Conservation (phyloP, 73 alveolate genomes). For the Breviolum minutum region DNA sequence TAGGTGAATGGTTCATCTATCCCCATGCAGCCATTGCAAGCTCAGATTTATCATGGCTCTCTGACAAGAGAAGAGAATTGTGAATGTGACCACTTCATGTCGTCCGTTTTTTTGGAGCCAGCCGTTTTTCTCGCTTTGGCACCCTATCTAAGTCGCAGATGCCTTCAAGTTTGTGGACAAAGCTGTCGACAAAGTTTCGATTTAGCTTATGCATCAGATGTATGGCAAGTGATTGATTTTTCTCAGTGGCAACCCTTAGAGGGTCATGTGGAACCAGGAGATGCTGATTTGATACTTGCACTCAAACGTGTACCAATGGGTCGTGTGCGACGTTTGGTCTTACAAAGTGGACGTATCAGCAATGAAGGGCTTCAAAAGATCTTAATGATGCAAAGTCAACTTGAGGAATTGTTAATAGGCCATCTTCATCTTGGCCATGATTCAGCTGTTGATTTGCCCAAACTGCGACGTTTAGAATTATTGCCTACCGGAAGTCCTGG, state of each 20-base stretch:
- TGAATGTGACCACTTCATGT: not conserved
- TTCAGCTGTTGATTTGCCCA: not conserved
- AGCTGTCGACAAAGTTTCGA: slow-evolving; percentile 66
- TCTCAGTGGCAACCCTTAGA: slow-evolving; percentile 35
- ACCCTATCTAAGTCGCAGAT: not conserved
- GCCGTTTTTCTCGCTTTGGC: slow-evolving; percentile 30
- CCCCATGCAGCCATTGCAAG: not conserved
- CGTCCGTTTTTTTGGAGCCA: slow-evolving; percentile 8
- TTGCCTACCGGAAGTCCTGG: not conserved
- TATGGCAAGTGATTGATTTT: slow-evolving; percentile 29
- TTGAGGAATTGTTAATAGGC: not conserved
- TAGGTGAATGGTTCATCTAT: too few relatives aligned
- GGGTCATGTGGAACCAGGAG: slow-evolving; percentile 18
- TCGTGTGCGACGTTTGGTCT: slow-evolving; percentile 5
- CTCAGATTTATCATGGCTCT: not conserved
- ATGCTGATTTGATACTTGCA: slow-evolving; percentile 26
- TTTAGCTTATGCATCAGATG: slow-evolving; percentile 12
- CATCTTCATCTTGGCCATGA: not conserved
- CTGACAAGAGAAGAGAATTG: not conserved
- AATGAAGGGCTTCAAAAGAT: slow-evolving; percentile 13
- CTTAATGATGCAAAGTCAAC: not conserved
- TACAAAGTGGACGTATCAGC: slow-evolving; percentile 13
- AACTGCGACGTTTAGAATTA: slow-evolving; percentile 24
- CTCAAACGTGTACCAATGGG: slow-evolving; percentile 38
- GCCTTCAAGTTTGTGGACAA: slow-evolving; percentile 37